Percentiles rank a stretch among this genome's conserved stretches.
Conservation (phyloP, 495 filamentous ascomycete species). For the Letharia columbiana region DNA sequence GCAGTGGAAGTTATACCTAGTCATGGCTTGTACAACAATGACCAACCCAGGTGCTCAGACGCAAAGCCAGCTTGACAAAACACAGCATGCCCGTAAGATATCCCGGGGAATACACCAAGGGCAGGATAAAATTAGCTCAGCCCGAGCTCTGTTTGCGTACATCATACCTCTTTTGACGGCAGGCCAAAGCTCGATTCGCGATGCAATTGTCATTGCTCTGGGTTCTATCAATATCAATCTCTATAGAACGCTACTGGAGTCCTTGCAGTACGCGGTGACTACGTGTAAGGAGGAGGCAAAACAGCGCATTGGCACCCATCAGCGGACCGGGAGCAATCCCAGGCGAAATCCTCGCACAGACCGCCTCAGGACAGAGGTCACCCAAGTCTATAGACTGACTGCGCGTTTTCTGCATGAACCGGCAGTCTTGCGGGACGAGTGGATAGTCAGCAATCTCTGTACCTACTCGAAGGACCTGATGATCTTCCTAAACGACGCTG, state of each 20-base stretch:
- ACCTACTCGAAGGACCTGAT: conserved; percentile 87
- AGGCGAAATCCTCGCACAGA: conserved; percentile 70
- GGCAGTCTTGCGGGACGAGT: conserved; percentile 79
- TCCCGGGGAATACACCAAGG: conserved; percentile 59
- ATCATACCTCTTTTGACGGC: conserved; percentile 80
- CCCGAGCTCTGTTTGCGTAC: conserved; percentile 77
- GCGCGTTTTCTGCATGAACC: conserved; percentile 78
- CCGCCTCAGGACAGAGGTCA: conserved; percentile 83
- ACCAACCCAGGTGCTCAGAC: conserved; percentile 68
- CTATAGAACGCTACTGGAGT: conserved; percentile 87
- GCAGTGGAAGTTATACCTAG: conserved; percentile 97
- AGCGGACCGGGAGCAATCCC: conserved; percentile 63
- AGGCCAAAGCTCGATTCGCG: conserved; percentile 65
- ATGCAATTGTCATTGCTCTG: conserved; percentile 84
- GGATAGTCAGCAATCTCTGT: conserved; percentile 83
- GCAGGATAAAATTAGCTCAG: conserved; percentile 73
- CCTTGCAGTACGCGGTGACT: conserved; percentile 72
- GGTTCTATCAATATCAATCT: conserved; percentile 93
- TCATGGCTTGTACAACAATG: conserved; percentile 93
- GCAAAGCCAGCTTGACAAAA: conserved; percentile 47
- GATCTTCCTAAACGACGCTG: conserved; percentile 84
- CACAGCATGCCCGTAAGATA: conserved; percentile 75
- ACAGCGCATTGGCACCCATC: conserved; percentile 64
- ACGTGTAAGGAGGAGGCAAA: conserved; percentile 83
- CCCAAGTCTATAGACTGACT: conserved; percentile 88